Conservation (phyloP, 495 filamentous ascomycete genomes). For the Apodospora peruviana region DNA sequence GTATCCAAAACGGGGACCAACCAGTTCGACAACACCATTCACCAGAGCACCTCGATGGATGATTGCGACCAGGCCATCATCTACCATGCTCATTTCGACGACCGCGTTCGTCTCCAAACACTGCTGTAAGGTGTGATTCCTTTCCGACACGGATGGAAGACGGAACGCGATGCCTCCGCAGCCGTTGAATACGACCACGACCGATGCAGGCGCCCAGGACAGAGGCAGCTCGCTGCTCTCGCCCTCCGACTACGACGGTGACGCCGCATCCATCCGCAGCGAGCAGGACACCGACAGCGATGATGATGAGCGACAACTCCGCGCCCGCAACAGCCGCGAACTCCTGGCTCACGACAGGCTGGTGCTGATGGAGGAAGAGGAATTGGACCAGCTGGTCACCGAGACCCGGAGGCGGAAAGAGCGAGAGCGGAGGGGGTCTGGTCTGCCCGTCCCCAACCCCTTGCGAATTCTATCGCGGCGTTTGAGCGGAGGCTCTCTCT, state of each 20-base stretch:
- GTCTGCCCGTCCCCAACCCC: conserved; percentile 40
- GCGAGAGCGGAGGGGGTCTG: conserved; percentile 43
- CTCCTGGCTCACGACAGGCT: conserved; percentile 64
- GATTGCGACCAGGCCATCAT: too few relatives aligned
- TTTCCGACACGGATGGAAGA: too few relatives aligned
- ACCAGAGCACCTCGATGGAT: too few relatives aligned
- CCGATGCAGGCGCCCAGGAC: conserved; percentile 2
- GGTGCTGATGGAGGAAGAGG: conserved; percentile 85
- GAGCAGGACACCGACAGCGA: conserved; percentile 75
- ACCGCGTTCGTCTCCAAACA: too few relatives aligned
- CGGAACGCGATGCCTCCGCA: conserved; percentile 12
- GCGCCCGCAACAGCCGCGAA: conserved; percentile 64
- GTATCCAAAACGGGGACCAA: too few relatives aligned
- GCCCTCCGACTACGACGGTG: conserved; percentile 60
- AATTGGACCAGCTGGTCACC: conserved; percentile 71
- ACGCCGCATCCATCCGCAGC: conserved; percentile 60
- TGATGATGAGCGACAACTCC: conserved; percentile 61
- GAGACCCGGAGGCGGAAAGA: conserved; percentile 42
- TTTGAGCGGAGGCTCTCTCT: conserved; percentile 24
- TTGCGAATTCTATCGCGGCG: conserved; percentile 32
- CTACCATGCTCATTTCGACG: too few relatives aligned
- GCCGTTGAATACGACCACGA: conserved; percentile 20
- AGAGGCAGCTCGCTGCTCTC: conserved; percentile 49
- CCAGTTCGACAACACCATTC: too few relatives aligned
- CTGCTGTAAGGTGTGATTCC: too few relatives aligned